Percentiles rank a stretch among this genome's conserved stretches.
Conservation (phyloP, 768 basidiomycete species). For the Suillus subalutaceus region DNA sequence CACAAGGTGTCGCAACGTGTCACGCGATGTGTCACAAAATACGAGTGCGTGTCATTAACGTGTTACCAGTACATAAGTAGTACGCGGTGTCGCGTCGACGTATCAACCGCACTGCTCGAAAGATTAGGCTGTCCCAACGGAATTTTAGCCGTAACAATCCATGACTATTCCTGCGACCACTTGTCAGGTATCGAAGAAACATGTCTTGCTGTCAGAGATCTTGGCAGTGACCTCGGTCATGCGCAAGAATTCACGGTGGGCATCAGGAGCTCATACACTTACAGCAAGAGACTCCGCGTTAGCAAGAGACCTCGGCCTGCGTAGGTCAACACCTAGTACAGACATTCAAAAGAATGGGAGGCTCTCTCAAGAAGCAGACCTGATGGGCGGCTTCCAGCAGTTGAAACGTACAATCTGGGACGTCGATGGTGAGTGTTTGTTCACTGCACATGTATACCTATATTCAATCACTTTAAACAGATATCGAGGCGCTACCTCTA, state of each 20-base stretch:
- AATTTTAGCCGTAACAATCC: background rate
- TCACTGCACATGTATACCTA: constrained; percentile 5
- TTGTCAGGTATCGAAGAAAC: constrained; percentile 55
- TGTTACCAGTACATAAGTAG: background rate
- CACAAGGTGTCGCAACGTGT: background rate
- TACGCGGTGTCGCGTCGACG: background rate
- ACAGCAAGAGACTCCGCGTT: constrained; percentile 66
- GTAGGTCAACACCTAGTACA: constrained; percentile 56
- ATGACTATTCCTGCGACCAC: background rate
- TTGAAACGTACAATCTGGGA: constrained; percentile 76
- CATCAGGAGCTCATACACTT: constrained; percentile 67
- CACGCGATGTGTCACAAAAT: background rate
- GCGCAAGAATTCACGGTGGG: constrained; percentile 99
- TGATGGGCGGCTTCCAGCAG: constrained; percentile 89
- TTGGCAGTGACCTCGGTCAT: constrained; percentile 89
- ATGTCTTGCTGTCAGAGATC: constrained; percentile 89
- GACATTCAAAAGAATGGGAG: constrained; percentile 47
- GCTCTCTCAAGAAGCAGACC: constrained; percentile 72
- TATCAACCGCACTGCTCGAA: background rate
- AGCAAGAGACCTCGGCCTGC: constrained; percentile 74
- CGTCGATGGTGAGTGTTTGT: constrained; percentile 54
- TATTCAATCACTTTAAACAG: constrained; percentile 38
- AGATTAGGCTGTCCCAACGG: background rate
- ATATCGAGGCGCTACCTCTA: constrained; percentile 59
- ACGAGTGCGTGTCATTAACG: constrained; percentile 1